Evolutionary conservation across 805 yeast genomes (phyloP).

Genomic region (Pichia occidentalis): DNA sequence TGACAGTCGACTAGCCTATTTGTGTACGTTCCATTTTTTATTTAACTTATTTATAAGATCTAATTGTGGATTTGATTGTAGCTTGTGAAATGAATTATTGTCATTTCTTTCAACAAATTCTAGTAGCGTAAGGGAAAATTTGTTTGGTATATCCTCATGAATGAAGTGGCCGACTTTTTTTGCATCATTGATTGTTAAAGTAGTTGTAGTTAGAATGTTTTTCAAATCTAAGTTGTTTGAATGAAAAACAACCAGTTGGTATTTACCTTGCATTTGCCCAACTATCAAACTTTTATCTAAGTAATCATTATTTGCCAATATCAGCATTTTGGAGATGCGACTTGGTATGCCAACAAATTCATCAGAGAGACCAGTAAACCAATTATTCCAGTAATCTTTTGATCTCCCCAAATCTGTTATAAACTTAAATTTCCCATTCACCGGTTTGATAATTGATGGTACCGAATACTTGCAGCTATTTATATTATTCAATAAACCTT

Average conservation of each 20-base stretch:
- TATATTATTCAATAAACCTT: constrained; percentile 46
- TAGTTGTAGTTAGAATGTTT: constrained; percentile 21
- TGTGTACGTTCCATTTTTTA: constrained; percentile 30
- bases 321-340: constrained; percentile 55
- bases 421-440: constrained; percentile 39
- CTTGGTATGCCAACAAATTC: constrained; percentile 35
- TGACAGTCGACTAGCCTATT: constrained; percentile 43
- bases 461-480: constrained; percentile 71
- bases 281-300: constrained; percentile 80
- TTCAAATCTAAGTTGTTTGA: constrained; percentile 16
- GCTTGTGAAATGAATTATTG: constrained; percentile 18
- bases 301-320: constrained; percentile 84
- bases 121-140: constrained; percentile 49
- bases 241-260: constrained; percentile 77
- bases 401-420: constrained; percentile 56
- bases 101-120: constrained; percentile 46
- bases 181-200: constrained; percentile 19
- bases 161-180: constrained; percentile 81
- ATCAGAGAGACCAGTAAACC: constrained; percentile 71
- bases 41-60: constrained; percentile 26
- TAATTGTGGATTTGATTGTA: constrained; percentile 16
- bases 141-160: constrained; percentile 84
- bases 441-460: constrained; percentile 49
- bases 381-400: constrained; percentile 64
- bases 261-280: constrained; percentile 98